phyloP scores from a whole-genome alignment of 371 early-diverging fungal species.

The Phascolomyces articulosus region DNA sequence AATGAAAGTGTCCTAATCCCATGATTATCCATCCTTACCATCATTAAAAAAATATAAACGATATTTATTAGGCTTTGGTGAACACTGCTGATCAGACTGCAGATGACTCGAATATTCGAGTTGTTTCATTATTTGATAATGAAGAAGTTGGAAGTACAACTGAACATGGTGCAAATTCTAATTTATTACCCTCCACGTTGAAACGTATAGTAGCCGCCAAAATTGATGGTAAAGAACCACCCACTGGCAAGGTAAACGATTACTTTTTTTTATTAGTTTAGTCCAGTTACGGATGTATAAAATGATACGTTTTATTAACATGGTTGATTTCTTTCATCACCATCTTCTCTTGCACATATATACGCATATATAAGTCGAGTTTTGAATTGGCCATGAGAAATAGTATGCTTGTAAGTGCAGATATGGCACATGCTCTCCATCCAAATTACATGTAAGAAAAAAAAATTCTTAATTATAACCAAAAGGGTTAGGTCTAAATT shows the following conservation, averaged over 20 bases:
- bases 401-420: slow-evolving; percentile 89
- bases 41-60: slow-evolving; percentile 18
- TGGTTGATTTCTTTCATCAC: too few species aligned
- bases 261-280: not conserved
- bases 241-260: not conserved
- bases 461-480: too few species aligned
- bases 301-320: too few species aligned
- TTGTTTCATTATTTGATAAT: slow-evolving; percentile 94
- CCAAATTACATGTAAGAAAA: slow-evolving; percentile 80
- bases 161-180: slow-evolving; percentile 95
- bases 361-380: not conserved
- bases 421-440: slow-evolving; percentile 95
- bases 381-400: slow-evolving; percentile 88
- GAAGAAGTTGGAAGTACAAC: slow-evolving; percentile 98
- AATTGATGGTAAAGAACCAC: slow-evolving; percentile 22
- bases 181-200: slow-evolving; percentile 77
- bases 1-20: too few species aligned
- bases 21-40: too few species aligned
- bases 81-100: slow-evolving; percentile 46
- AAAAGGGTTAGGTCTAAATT: not conserved
- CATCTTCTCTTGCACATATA: too few species aligned
- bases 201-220: slow-evolving; percentile 59
- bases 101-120: slow-evolving; percentile 80
- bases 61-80: slow-evolving; percentile 39
- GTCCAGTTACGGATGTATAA: too few species aligned